Evolutionary conservation across 1,139 yeast genomes (phyloP).

Genomic region (Yamadazyma diddensiae): DNA sequence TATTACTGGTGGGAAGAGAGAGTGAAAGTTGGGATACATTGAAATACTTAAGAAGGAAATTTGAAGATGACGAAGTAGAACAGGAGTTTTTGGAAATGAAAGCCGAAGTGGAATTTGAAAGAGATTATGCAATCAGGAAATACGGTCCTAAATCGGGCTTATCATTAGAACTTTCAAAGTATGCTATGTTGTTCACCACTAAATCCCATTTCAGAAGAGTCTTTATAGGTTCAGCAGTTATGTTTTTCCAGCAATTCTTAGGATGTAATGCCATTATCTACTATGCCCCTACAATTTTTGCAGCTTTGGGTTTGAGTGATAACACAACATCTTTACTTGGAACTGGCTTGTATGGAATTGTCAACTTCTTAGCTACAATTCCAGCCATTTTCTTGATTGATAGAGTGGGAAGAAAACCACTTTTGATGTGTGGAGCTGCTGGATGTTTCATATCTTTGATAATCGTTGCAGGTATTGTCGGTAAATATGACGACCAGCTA

Average conservation of each 20-base stretch:
- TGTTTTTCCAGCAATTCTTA: slow-evolving; percentile 66
- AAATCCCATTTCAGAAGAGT: slow-evolving; percentile 36
- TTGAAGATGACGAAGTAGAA: slow-evolving; percentile 13
- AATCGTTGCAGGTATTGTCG: slow-evolving; percentile 52
- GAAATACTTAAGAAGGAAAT: slow-evolving; percentile 14
- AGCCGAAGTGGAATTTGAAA: slow-evolving; percentile 20
- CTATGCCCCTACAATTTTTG: slow-evolving; percentile 44
- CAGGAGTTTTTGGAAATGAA: slow-evolving; percentile 19
- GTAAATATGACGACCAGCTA: slow-evolving; percentile 29
- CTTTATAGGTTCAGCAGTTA: slow-evolving; percentile 59
- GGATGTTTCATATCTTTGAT: slow-evolving; percentile 24
- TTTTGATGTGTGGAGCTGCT: slow-evolving; percentile 45
- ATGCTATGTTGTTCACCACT: slow-evolving; percentile 15
- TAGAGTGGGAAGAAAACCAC: slow-evolving; percentile 42
- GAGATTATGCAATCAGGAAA: slow-evolving; percentile 13
- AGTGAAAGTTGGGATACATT: slow-evolving; percentile 23
- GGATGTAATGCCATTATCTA: slow-evolving; percentile 74
- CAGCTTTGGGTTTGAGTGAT: slow-evolving; percentile 16
- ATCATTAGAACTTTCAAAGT: slow-evolving; percentile 12
- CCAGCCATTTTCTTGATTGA: slow-evolving; percentile 36
- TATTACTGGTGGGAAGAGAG: slow-evolving; percentile 16
- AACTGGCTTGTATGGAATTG: slow-evolving; percentile 57
- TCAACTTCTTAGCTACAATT: slow-evolving; percentile 51
- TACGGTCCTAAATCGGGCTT: slow-evolving; percentile 13
- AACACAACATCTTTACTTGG: slow-evolving; percentile 21